These are phyloP conservation scores for Metarhizium guizhouense DNA, from an alignment of 2,329 filamentous ascomycete species.

Conservation along the genomic window DNA sequence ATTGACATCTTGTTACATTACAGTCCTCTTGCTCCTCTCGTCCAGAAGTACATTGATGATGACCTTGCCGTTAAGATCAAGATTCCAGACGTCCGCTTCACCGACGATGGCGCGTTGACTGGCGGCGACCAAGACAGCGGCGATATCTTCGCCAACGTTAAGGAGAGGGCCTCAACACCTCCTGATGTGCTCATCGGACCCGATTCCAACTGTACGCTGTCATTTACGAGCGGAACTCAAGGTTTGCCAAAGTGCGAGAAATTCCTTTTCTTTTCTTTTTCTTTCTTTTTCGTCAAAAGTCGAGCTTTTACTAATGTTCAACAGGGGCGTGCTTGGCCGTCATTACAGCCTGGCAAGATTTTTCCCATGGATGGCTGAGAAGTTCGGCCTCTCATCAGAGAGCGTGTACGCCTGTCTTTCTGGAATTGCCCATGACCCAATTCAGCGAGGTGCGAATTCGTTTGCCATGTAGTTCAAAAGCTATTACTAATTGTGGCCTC, in stretches of 20 bases:
- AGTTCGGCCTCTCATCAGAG: slow-evolving; percentile 63
- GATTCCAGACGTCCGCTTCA: slow-evolving; percentile 64
- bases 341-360: slow-evolving; percentile 83
- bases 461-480: not conserved
- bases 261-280: too few species aligned
- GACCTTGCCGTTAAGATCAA: slow-evolving; percentile 64
- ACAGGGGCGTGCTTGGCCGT: slow-evolving; percentile 73
- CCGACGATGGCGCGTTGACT: slow-evolving; percentile 60
- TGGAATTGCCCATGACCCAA: slow-evolving; percentile 72
- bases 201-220: slow-evolving; percentile 70
- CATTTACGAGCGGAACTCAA: slow-evolving; percentile 66
- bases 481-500: not conserved
- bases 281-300: too few species aligned
- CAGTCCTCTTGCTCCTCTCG: slow-evolving; percentile 39
- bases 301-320: not conserved
- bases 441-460: slow-evolving; percentile 42
- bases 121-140: slow-evolving; percentile 58
- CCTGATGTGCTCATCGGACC: slow-evolving; percentile 76
- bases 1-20: not conserved
- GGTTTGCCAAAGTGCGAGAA: slow-evolving; percentile 21
- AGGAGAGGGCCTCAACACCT: slow-evolving; percentile 41
- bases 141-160: slow-evolving; percentile 54
- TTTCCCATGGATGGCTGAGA: slow-evolving; percentile 87
- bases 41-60: slow-evolving; percentile 59
- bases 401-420: slow-evolving; percentile 75